Conservation (phyloP, 164 flowering plant genomes). For the Kingdonia uniflora region DNA sequence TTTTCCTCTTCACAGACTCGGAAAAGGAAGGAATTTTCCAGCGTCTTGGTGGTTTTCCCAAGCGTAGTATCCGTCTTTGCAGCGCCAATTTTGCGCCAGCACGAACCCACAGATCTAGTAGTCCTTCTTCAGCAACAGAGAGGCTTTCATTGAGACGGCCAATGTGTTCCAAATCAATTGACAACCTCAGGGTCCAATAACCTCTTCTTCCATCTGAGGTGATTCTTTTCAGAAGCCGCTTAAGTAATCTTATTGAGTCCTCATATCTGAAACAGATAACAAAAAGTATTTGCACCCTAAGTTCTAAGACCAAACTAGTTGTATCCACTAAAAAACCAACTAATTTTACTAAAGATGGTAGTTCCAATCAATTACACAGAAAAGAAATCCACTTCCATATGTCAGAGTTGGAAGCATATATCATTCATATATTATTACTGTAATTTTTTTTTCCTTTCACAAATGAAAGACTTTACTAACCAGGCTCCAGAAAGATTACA, state of each 20-base stretch:
- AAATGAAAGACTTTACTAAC: too few relatives aligned
- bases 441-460: too few relatives aligned
- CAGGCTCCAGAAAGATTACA: too few relatives aligned
- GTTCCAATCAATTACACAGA: too few relatives aligned
- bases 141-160: constrained; percentile 69
- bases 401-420: too few relatives aligned
- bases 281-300: background rate
- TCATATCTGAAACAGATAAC: constrained; percentile 39
- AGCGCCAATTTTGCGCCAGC: constrained; percentile 85
- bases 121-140: constrained; percentile 70
- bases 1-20: constrained; percentile 49
- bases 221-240: constrained; percentile 31
- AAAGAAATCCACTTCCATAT: too few relatives aligned
- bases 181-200: constrained; percentile 81
- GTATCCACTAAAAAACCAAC: background rate
- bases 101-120: constrained; percentile 83
- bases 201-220: constrained; percentile 73
- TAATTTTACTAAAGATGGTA: too few relatives aligned
- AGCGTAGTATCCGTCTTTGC: constrained; percentile 75
- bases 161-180: constrained; percentile 76
- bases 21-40: constrained; percentile 80
- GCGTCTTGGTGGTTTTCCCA: constrained; percentile 95
- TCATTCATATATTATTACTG: too few relatives aligned
- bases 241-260: constrained; percentile 60
- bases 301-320: background rate